Evolutionary conservation across 2,329 filamentous ascomycete species (phyloP), one percentile per base, ranked within the genome.

Genomic region (Aspergillus luchuensis): DNA sequence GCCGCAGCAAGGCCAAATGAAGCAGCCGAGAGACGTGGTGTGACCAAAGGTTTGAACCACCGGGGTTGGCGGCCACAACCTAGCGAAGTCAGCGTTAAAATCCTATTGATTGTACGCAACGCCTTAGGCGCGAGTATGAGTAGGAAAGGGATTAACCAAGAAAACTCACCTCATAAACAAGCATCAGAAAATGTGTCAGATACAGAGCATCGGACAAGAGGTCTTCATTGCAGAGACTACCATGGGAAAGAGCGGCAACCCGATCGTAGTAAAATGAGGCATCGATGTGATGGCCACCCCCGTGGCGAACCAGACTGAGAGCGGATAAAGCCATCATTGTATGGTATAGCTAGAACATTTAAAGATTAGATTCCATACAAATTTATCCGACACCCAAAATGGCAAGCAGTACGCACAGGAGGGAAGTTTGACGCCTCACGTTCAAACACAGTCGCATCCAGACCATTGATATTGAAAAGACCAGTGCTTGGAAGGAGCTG

Each of bases 301-400:
- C 78, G 63, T 76, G 79, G 56, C 80, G 78, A 21, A 79, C 78
- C 47, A 84, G 74, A 66, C 82, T 83, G 47, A 85, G 76, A 17
- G 82, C 82, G 23, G 82, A 82, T n/a, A 87, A 72, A 4, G 84
- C 84, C 76, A 85, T 84, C 63, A 87, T 85, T 7, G 84, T 83
- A 67, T 86, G 81, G 52, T 82, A 81, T 57, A 86, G 78, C 83
- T 84, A 55, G 47, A 53, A 21, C n/a, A 7, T 52, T 52, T 11
- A 57, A 48, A 56, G 52, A 63, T 57, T 51, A 59, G 54, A 28
- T 63, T 51, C 51, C 39, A 59, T 48, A 21, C 50, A 61, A 25
- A 4, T 11, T 30, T 11, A 4, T 30, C 8, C 4, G 28, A 30
- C 28, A 47, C 49, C 59, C 52, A 50, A 47, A 17, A 53, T 30